Evolutionary conservation across 768 basidiomycete genomes (phyloP).

Genomic region (Cystofilobasidium bisporidii): DNA sequence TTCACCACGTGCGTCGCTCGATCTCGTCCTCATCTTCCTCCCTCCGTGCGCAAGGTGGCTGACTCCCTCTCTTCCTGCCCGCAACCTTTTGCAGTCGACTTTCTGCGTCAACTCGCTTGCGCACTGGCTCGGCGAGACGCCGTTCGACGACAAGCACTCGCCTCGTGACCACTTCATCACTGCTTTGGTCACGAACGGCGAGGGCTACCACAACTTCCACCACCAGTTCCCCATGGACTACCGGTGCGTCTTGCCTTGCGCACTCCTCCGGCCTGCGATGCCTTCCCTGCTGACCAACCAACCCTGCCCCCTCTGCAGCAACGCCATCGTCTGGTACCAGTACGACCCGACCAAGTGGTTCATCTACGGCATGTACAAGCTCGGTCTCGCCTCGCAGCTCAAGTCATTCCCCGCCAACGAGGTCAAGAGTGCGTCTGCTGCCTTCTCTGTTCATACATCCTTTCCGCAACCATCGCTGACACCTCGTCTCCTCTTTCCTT

Average conservation of each 20-base stretch:
- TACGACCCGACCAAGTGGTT: slow-evolving; percentile 92
- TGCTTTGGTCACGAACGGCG: slow-evolving; percentile 81
- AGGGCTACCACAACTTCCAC: slow-evolving; percentile 92
- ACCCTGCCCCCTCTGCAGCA: no score
- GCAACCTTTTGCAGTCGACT: slow-evolving; percentile 54
- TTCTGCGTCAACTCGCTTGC: slow-evolving; percentile 96
- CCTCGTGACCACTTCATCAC: slow-evolving; percentile 82
- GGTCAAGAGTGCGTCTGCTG: slow-evolving; percentile 47
- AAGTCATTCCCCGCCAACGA: slow-evolving; percentile 81
- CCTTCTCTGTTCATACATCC: no score
- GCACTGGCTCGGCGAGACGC: slow-evolving; percentile 87
- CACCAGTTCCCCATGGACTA: slow-evolving; percentile 89
- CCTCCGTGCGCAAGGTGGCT: slow-evolving; percentile 6
- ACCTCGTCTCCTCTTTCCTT: no score
- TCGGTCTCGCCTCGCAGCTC: slow-evolving; percentile 72
- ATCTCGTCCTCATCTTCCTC: neutral
- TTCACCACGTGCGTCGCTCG: slow-evolving; percentile 62
- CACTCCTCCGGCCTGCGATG: no score
- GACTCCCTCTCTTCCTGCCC: neutral
- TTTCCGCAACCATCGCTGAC: no score
- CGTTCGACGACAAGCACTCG: slow-evolving; percentile 91
- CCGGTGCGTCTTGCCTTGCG: no score
- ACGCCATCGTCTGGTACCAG: slow-evolving; percentile 89
- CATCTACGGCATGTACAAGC: slow-evolving; percentile 54
- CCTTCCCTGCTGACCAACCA: no score